Evolutionary conservation across 257 asterid species (phyloP).

Genomic region (Anisodus tanguticus): DNA sequence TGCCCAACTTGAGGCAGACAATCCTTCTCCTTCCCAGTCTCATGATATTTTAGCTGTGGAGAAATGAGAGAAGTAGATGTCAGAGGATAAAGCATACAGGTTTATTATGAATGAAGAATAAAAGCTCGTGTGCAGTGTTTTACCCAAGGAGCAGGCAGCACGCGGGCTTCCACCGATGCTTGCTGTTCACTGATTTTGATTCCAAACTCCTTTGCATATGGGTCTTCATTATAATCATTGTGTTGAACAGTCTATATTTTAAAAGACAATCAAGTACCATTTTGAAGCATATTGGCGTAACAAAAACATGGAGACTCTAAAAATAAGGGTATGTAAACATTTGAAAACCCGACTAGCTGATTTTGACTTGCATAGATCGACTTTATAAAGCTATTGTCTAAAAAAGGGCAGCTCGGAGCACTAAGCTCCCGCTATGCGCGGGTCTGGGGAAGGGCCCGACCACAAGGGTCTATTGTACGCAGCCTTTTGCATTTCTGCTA

Average conservation of each 20-base stretch:
- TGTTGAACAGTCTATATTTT: constrained; percentile 80
- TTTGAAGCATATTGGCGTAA: not conserved
- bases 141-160: constrained; percentile 99
- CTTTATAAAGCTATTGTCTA: too few species aligned
- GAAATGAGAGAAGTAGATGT: constrained; percentile 24
- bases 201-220: constrained; percentile 95
- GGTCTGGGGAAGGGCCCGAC: too few species aligned
- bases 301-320: not conserved
- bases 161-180: constrained; percentile 94
- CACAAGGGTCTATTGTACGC: too few species aligned
- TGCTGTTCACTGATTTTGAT: constrained; percentile 80
- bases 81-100: constrained; percentile 24
- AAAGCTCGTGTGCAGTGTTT: constrained; percentile 21
- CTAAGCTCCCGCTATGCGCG: too few species aligned
- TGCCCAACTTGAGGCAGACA: constrained; percentile 99
- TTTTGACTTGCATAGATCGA: too few species aligned
- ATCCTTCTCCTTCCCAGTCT: constrained; percentile 92
- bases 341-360: too few species aligned
- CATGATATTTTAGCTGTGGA: constrained; percentile 87
- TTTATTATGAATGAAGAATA: not conserved
- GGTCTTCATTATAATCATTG: constrained; percentile 83
- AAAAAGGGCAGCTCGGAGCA: too few species aligned
- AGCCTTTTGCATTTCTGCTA: too few species aligned
- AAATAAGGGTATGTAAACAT: not conserved
- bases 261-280: constrained; percentile 13